phyloP scores from a whole-genome alignment of 2,329 filamentous ascomycete genomes.

The Botrytis fabae region DNA sequence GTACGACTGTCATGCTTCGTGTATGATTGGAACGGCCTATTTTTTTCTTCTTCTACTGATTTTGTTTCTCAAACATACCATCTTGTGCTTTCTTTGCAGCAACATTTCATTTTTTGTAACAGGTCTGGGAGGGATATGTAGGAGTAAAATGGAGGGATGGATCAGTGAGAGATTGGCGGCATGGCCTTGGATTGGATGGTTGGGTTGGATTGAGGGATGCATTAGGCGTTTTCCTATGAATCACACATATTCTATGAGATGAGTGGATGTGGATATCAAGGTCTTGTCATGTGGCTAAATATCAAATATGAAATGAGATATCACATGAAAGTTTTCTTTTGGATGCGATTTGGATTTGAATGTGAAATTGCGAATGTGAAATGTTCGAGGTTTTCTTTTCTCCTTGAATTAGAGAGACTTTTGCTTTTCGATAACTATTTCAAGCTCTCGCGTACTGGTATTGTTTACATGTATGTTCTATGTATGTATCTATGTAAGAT shows the following conservation, averaged over 20 bases:
- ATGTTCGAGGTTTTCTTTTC: not conserved
- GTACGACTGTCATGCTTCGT: constrained; percentile 9
- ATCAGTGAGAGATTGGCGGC: not conserved
- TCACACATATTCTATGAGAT: constrained; percentile 12
- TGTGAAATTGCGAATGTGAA: not conserved
- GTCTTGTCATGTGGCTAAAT: constrained; percentile 12
- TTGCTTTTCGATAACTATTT: not conserved
- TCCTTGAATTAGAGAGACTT: not conserved
- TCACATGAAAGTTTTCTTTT: not conserved
- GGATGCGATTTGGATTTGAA: not conserved
- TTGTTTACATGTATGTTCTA: not conserved
- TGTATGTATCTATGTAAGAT: not conserved
- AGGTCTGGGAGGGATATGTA: constrained; percentile 3
- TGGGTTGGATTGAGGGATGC: constrained; percentile 5
- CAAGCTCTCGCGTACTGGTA: not conserved
- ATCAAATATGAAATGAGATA: constrained; percentile 4
- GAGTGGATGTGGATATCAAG: not conserved
- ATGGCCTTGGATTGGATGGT: not conserved
- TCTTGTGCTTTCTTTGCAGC: constrained; percentile 4
- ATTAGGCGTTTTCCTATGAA: constrained; percentile 9
- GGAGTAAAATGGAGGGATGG: constrained; percentile 19
- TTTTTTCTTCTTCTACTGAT: constrained; percentile 1
- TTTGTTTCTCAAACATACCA: not conserved
- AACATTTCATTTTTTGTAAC: constrained; percentile 1
- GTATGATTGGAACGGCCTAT: constrained; percentile 19